Evolutionary conservation across 2,329 filamentous ascomycete species (phyloP).

Genomic region (Decorospora gaudefroyi): DNA sequence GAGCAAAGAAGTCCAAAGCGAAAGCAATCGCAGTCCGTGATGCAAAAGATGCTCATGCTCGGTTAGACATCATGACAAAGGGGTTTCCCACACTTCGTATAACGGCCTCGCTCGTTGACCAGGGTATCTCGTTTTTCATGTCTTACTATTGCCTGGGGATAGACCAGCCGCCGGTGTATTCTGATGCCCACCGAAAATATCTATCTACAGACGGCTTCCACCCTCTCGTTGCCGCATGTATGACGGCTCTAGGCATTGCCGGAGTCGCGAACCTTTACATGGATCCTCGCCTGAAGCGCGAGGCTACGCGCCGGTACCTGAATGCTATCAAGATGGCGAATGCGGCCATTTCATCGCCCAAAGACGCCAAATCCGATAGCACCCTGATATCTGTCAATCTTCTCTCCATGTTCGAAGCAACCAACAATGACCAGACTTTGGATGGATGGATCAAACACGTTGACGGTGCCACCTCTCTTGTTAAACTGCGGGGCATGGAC

Average conservation of each 20-base stretch:
- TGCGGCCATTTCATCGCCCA: conserved; percentile 32
- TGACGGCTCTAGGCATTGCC: conserved; percentile 44
- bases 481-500: conserved; percentile 37
- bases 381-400: conserved; percentile 39
- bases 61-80: conserved; percentile 8
- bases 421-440: conserved; percentile 36
- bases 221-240: conserved; percentile 38
- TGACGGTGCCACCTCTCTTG: conserved; percentile 40
- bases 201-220: conserved; percentile 41
- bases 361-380: conserved; percentile 37
- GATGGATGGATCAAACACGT: conserved; percentile 45
- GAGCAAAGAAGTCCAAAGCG: conserved; percentile 37
- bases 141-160: conserved; percentile 30
- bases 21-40: conserved; percentile 38
- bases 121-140: conserved; percentile 45
- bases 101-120: conserved; percentile 33
- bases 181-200: conserved; percentile 28
- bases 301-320: conserved; percentile 40
- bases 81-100: conserved; percentile 20
- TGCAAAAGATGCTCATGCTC: conserved; percentile 13
- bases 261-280: conserved; percentile 38
- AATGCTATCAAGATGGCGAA: conserved; percentile 43
- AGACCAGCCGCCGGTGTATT: conserved; percentile 36
- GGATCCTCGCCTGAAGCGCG: conserved; percentile 31
- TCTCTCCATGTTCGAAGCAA: conserved; percentile 41